Evolutionary conservation across 108 stramenopile species (phyloP).

Genomic region (Skeletonema grethae): DNA sequence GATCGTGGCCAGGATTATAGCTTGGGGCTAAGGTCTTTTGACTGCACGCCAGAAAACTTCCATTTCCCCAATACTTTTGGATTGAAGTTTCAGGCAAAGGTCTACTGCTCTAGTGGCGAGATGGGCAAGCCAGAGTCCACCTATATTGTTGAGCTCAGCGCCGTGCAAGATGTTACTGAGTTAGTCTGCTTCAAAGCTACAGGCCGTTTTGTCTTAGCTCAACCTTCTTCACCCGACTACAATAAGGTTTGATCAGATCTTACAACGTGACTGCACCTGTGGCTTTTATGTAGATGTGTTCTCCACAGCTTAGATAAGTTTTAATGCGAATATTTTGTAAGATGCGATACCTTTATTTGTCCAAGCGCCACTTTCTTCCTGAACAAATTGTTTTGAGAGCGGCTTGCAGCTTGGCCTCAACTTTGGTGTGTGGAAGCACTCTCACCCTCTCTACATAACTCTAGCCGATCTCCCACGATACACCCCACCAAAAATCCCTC

Average conservation of each 20-base stretch:
- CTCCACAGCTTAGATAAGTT: too few relatives aligned
- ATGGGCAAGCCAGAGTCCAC: conserved; percentile 25
- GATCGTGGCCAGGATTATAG: conserved; percentile 2
- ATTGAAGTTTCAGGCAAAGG: conserved; percentile 23
- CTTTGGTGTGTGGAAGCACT: background rate
- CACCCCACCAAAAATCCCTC: background rate
- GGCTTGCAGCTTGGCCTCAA: background rate
- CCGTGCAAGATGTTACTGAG: conserved; percentile 12
- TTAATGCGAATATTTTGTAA: too few relatives aligned
- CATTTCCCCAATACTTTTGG: conserved; percentile 25
- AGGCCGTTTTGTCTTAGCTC: conserved; percentile 13
- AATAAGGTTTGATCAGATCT: background rate
- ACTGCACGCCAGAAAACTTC: conserved; percentile 26
- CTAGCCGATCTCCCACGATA: background rate
- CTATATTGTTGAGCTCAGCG: conserved; percentile 18
- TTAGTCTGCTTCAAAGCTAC: conserved; percentile 22
- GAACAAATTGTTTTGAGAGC: too few relatives aligned
- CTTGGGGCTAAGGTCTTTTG: conserved; percentile 20
- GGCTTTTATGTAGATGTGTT: too few relatives aligned
- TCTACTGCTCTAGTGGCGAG: conserved; percentile 21
- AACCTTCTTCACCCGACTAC: background rate
- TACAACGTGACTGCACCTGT: background rate
- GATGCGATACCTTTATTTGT: too few relatives aligned
- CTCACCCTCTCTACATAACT: too few relatives aligned
- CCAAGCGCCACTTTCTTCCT: too few relatives aligned